Conservation (phyloP, 805 yeast species). For the Zygosaccharomyces pseudorouxii region DNA sequence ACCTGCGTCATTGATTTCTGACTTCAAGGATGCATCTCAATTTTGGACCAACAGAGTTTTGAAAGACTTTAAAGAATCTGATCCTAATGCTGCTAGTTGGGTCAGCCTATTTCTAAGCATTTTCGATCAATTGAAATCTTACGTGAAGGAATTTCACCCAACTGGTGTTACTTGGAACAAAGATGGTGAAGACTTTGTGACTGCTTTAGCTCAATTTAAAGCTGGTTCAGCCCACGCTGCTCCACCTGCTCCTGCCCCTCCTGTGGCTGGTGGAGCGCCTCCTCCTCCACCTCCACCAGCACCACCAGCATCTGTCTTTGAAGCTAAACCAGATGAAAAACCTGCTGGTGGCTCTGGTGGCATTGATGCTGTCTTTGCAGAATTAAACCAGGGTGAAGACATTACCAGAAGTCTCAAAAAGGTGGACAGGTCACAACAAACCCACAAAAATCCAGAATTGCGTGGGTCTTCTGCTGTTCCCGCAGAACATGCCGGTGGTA, state of each 20-base stretch:
- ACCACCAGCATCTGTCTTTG: conserved; percentile 64
- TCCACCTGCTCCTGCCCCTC: conserved; percentile 21
- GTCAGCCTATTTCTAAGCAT: conserved; percentile 58
- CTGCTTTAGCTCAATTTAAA: conserved; percentile 27
- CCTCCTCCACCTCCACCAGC: conserved; percentile 37
- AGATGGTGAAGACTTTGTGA: conserved; percentile 52
- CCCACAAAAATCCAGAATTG: conserved; percentile 84
- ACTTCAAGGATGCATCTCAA: conserved; percentile 84
- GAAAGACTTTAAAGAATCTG: conserved; percentile 75
- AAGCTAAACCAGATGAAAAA: conserved; percentile 31
- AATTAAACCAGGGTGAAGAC: conserved; percentile 75
- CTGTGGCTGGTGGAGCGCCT: conserved; percentile 37
- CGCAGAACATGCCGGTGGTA: conserved; percentile 37
- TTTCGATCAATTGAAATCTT: conserved; percentile 64
- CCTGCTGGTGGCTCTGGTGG: conserved; percentile 42
- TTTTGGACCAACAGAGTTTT: conserved; percentile 91
- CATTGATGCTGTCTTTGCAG: conserved; percentile 87
- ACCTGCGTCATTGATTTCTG: conserved; percentile 72
- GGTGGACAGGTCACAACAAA: conserved; percentile 90
- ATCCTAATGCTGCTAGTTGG: conserved; percentile 73
- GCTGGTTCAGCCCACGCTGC: conserved; percentile 17
- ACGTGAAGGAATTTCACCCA: conserved; percentile 71
- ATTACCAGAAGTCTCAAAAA: conserved; percentile 85
- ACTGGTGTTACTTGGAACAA: conserved; percentile 82
- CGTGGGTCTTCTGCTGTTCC: conserved; percentile 54